Evolutionary conservation across 139 green algal species (phyloP).

Genomic region (Edaphochlamys debaryana): DNA sequence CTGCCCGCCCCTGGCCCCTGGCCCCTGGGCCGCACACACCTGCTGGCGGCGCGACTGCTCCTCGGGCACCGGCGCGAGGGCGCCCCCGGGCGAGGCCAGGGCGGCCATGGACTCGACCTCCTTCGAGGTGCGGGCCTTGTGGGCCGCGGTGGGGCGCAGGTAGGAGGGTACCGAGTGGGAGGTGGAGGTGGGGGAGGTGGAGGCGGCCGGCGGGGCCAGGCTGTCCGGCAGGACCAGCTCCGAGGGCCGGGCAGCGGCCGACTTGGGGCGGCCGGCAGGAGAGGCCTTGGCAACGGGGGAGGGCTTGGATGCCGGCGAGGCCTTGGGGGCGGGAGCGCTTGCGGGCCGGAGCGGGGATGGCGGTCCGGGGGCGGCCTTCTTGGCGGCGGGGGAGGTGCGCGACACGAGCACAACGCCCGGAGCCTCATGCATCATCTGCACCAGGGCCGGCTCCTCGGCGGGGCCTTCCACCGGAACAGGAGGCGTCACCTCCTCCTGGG

Average conservation of each 20-base stretch:
- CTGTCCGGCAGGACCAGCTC: neutral
- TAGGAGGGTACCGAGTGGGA: slow-evolving; percentile 27
- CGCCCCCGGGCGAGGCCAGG: neutral
- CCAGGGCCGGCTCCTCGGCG: neutral
- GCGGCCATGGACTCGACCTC: neutral
- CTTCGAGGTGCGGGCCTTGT: slow-evolving; percentile 14
- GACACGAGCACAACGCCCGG: neutral
- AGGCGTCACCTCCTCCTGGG: neutral
- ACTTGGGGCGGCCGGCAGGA: neutral
- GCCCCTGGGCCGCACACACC: too few species aligned
- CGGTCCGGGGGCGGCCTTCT: neutral
- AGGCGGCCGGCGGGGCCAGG: neutral
- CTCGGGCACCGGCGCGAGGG: neutral
- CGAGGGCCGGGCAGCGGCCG: neutral
- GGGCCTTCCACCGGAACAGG: too few species aligned
- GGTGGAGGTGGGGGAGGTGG: neutral
- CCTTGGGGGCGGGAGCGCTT: neutral
- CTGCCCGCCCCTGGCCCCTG: too few species aligned
- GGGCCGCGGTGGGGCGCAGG: slow-evolving; percentile 42
- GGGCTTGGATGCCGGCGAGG: neutral
- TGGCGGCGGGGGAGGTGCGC: neutral
- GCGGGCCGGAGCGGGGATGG: neutral
- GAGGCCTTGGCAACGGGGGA: neutral
- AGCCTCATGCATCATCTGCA: neutral
- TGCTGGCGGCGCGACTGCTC: neutral